Evolutionary conservation across 352 stramenopile genomes (phyloP), one percentile per base, ranked within the genome.

Genomic region (Albugo laibachii): DNA sequence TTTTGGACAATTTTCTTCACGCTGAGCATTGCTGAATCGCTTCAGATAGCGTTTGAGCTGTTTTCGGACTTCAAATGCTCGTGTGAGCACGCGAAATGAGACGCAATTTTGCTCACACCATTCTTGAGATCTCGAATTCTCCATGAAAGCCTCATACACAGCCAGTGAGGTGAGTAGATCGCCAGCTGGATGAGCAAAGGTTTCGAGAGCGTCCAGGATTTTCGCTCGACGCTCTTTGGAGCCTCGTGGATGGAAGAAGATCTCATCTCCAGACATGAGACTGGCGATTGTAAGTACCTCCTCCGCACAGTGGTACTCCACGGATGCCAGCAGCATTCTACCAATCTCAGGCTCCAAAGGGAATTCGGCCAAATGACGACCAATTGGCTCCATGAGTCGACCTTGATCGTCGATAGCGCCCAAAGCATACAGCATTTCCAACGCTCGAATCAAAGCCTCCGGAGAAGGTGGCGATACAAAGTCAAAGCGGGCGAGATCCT

Each of bases 301-400:
- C 1, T 69, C 69, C 1, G 83, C 93, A 60, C 94, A 98, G 1
- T 57, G 47, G 36, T 74, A 82, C 19, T 60, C 48, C 34, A 80
- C 66, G 0, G 76, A 84, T n/a, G 69, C 56, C 0, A 86, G 45
- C 27, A 89, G 52, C 19, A 80, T 69, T 39, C 77, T 83, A 1
- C 73, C 75, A 19, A 89, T 50, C 24, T 80, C 72, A 24, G 95
- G 93, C 36, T 97, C 93, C 14, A 99, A 64, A 5, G 95, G 95
- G 58, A 98, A 99, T 53, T 98, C 88, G 36, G 76, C 80, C 91
- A 99, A 98, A 34, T 93, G 79, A 11, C 82, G 68, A 8, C 95
- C 95, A 21, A 98, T 61, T 14, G 70, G 59, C 18, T 89, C 76
- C 0, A 81, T 53, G 5, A 89, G 62, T 19, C 55, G 64, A 48